phyloP scores from a whole-genome alignment of 1,139 yeast species.

The Zygoascus meyerae region DNA sequence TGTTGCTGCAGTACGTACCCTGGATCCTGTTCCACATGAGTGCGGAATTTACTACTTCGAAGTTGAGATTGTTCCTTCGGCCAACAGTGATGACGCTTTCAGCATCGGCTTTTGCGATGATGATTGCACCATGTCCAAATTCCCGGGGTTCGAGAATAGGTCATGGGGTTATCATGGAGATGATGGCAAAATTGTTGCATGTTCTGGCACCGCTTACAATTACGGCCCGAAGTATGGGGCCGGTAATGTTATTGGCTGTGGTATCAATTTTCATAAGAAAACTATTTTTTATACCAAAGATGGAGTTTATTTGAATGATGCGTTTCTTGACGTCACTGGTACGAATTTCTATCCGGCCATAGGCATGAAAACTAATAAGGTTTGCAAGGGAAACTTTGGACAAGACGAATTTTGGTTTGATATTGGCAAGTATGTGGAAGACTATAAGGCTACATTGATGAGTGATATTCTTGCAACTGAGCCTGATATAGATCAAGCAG shows the following conservation, averaged over 20 bases:
- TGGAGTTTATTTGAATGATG: constrained; percentile 57
- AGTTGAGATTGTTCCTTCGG: constrained; percentile 25
- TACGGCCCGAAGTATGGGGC: constrained; percentile 46
- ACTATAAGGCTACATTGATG: constrained; percentile 34
- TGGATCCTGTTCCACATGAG: constrained; percentile 39
- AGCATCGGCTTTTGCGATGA: constrained; percentile 34
- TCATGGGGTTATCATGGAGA: constrained; percentile 56
- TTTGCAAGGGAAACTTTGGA: constrained; percentile 69
- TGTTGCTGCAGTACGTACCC: constrained; percentile 35
- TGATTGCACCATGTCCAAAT: constrained; percentile 29
- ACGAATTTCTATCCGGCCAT: constrained; percentile 43
- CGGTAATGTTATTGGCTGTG: constrained; percentile 76
- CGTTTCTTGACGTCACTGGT: constrained; percentile 42
- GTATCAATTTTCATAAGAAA: constrained; percentile 62
- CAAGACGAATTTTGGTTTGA: constrained; percentile 60
- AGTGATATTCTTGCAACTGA: constrained; percentile 15
- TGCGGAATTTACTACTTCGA: constrained; percentile 57
- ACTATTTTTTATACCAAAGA: constrained; percentile 75
- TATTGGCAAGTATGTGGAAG: constrained; percentile 57
- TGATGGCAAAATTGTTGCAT: constrained; percentile 47
- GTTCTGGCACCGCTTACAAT: constrained; percentile 37
- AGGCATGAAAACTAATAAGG: constrained; percentile 42
- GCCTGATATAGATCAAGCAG: constrained; percentile 9
- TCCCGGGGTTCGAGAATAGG: constrained; percentile 43
- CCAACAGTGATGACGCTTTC: constrained; percentile 16